Evolutionary conservation across 768 basidiomycete genomes (phyloP).

Genomic region (Lactarius akahatsu): DNA sequence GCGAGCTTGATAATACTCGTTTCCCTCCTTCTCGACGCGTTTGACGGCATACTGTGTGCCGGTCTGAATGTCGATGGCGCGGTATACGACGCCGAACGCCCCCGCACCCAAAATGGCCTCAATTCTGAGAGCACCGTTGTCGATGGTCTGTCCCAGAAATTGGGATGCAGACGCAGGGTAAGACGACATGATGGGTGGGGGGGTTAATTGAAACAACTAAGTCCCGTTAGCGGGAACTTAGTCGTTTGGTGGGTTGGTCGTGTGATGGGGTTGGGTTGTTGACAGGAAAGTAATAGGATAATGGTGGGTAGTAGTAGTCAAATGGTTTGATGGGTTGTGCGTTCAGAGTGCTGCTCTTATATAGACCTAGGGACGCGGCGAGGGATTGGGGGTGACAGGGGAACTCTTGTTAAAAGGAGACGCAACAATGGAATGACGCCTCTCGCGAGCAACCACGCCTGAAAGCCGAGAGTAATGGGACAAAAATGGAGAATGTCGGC

Average conservation of each 20-base stretch:
- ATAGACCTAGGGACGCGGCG: neutral
- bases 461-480: too few species aligned
- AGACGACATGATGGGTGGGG: neutral
- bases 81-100: conserved; percentile 93
- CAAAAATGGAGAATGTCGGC: too few species aligned
- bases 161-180: neutral
- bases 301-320: neutral
- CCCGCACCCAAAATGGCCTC: conserved; percentile 86
- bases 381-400: neutral
- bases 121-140: conserved; percentile 75
- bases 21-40: conserved; percentile 62
- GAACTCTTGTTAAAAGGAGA: neutral
- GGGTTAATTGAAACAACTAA: neutral
- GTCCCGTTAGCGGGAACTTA: conserved; percentile 3
- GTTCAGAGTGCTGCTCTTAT: neutral
- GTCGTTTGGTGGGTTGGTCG: neutral
- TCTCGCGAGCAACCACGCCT: too few species aligned
- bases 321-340: neutral
- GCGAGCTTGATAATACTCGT: conserved; percentile 34
- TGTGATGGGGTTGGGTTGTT: neutral
- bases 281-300: neutral
- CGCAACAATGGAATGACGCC: neutral
- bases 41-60: conserved; percentile 76
- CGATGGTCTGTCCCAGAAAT: conserved; percentile 46
- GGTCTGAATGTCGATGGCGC: conserved; percentile 57